Evolutionary conservation across 768 basidiomycete genomes (phyloP), one percentile per base, ranked within the genome.

Genomic region (Psilocybe tampanensis): DNA sequence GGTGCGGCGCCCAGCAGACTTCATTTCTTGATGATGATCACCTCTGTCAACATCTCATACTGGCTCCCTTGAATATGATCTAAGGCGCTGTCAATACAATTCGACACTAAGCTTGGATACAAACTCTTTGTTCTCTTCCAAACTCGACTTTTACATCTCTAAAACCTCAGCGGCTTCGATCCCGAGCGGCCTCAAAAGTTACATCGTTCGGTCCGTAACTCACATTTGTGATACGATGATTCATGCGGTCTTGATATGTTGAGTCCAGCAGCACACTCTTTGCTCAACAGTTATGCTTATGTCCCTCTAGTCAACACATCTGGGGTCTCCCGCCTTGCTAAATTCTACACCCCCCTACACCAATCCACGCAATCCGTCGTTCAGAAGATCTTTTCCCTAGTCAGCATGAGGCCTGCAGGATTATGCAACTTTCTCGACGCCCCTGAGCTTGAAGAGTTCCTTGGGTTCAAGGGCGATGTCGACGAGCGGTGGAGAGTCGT

Each of bases 391-490:
- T 98, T 92, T 74, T 86, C 88, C 17, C 85, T 98, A 50, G 85
- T 99, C 48, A 88, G 86, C 49, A 78, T 87, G 39, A 88, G 97
- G 9, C 90, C 93, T 12, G 77, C 86, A 2, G 86, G 86, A 1
- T 78, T 97, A 8, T 99, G 97, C 75, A 98, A 98, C 74, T 99
- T 98, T 70, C 85, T 98, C 26, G 97, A 98, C 67, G 95, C 90
- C 11, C 92, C 92, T 5, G 91, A 92, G 66, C 81, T 92, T 26
- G 90, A 92, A 68, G 82, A 83, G 12, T 87, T 89, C 64, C 79
- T 92, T 42, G 87, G 86, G 2, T 80, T 75, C 29, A 78, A 79
- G 48, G 75, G 76, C 29, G 79, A 77, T 58, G 78, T 62, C 1
- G 82, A 82, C 49, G 87, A 89, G 62, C 79, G 83, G 68, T 86